phyloP scores from a whole-genome alignment of 345 rosid genomes.

The Syzygium aqueum region DNA sequence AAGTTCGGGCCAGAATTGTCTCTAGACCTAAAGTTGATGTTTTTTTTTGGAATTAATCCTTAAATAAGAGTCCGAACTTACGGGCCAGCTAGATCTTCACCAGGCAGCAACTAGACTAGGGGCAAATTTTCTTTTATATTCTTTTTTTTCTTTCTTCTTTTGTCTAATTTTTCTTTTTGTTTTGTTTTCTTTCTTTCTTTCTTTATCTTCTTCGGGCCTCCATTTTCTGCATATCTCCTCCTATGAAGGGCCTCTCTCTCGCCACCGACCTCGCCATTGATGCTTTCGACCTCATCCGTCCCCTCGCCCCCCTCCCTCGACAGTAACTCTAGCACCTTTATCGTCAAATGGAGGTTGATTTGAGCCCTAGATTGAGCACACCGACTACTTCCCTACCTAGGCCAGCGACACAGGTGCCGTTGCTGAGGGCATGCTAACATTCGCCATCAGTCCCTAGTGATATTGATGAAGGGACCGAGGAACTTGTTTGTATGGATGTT shows the following conservation, averaged over 20 bases:
- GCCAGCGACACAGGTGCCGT: constrained; percentile 29
- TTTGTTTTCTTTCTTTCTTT: neutral
- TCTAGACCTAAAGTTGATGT: too few relatives aligned
- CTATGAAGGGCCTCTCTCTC: neutral
- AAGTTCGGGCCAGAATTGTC: too few relatives aligned
- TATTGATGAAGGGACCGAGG: constrained; percentile 38
- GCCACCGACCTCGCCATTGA: neutral
- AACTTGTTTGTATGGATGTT: constrained; percentile 32
- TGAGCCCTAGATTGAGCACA: neutral
- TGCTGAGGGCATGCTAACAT: constrained; percentile 42
- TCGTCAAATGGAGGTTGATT: constrained; percentile 10
- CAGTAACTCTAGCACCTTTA: constrained; percentile 18
- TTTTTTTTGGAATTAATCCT: too few relatives aligned
- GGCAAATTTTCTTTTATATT: neutral
- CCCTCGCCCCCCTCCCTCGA: constrained; percentile 8
- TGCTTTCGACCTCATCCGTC: constrained; percentile 6
- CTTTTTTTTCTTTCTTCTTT: neutral
- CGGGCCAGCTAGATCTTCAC: neutral
- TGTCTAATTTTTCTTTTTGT: neutral
- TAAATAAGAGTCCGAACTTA: neutral
- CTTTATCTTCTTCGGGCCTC: neutral
- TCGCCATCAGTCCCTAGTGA: constrained; percentile 21
- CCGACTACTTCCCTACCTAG: constrained; percentile 21
- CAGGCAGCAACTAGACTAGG: neutral
- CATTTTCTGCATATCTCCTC: neutral